Percentiles rank a stretch among this genome's conserved stretches.
Conservation (phyloP, 768 basidiomycete genomes). For the Boletus rubescentipes region DNA sequence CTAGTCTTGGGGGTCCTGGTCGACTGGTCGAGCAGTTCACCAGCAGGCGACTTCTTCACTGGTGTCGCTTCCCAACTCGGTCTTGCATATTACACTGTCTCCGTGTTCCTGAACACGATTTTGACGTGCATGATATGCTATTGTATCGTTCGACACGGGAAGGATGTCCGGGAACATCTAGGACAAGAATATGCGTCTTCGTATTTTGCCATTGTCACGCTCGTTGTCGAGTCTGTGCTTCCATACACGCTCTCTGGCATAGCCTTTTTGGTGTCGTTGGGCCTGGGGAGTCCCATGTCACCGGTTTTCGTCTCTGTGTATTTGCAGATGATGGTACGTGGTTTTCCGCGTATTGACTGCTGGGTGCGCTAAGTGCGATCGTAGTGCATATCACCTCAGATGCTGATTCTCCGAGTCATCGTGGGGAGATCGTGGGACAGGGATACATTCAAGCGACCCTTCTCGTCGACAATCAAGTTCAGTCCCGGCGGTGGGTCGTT, state of each 20-base stretch:
- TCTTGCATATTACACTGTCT: conserved; percentile 17
- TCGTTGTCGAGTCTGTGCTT: conserved; percentile 25
- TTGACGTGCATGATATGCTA: conserved; percentile 27
- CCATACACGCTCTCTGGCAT: conserved; percentile 27
- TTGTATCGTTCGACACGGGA: conserved; percentile 12
- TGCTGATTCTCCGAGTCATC: too few relatives aligned
- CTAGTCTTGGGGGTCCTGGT: conserved; percentile 20
- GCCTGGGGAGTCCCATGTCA: conserved; percentile 14
- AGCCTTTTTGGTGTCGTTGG: conserved; percentile 22
- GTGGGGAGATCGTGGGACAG: too few relatives aligned
- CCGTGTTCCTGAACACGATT: conserved; percentile 15
- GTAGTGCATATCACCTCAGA: too few relatives aligned
- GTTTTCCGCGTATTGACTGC: not conserved
- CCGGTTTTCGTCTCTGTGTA: conserved; percentile 13
- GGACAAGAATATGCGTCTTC: conserved; percentile 16
- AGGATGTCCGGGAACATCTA: conserved; percentile 2
- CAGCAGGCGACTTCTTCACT: conserved; percentile 18
- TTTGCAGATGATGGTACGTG: conserved; percentile 21
- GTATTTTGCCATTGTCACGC: conserved; percentile 13
- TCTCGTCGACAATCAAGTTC: too few relatives aligned
- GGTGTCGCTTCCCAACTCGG: conserved; percentile 10
- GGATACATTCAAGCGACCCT: too few relatives aligned
- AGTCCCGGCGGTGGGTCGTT: too few relatives aligned
- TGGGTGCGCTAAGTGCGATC: not conserved
- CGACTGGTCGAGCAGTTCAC: conserved; percentile 10